Percentiles rank a stretch among this genome's conserved stretches.
Conservation (phyloP, 1,139 yeast species). For the Nakaseomyces delphensis region DNA sequence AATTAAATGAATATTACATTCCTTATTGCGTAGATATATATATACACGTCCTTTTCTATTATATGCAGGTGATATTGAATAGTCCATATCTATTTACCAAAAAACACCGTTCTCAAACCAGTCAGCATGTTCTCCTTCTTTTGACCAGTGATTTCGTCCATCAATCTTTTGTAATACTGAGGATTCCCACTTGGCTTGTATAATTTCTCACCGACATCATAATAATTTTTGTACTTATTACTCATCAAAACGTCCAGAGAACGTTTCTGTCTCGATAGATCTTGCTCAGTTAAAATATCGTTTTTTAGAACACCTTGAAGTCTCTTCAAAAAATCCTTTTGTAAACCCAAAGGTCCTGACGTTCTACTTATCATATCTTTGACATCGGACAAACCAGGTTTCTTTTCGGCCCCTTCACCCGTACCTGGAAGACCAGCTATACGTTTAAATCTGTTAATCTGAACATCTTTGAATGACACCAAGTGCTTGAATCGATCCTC, state of each 20-base stretch:
- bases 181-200: constrained; percentile 78
- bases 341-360: constrained; percentile 30
- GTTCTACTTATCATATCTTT: constrained; percentile 31
- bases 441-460: constrained; percentile 47
- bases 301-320: constrained; percentile 35
- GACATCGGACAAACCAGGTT: constrained; percentile 29
- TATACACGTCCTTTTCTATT: background rate
- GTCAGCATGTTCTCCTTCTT: constrained; percentile 55
- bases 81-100: constrained; percentile 50
- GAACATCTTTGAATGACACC: constrained; percentile 58
- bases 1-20: background rate
- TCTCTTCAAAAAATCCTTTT: constrained; percentile 29
- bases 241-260: constrained; percentile 51
- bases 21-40: background rate
- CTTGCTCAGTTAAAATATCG: constrained; percentile 39
- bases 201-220: constrained; percentile 57
- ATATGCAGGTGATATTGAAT: background rate
- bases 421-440: constrained; percentile 37
- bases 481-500: constrained; percentile 58
- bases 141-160: constrained; percentile 67
- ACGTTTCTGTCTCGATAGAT: constrained; percentile 50
- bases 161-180: constrained; percentile 58
- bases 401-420: constrained; percentile 25
- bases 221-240: constrained; percentile 56
- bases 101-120: constrained; percentile 60